Evolutionary conservation across 257 asterid species (phyloP).

Genomic region (Gardenia jasminoides): DNA sequence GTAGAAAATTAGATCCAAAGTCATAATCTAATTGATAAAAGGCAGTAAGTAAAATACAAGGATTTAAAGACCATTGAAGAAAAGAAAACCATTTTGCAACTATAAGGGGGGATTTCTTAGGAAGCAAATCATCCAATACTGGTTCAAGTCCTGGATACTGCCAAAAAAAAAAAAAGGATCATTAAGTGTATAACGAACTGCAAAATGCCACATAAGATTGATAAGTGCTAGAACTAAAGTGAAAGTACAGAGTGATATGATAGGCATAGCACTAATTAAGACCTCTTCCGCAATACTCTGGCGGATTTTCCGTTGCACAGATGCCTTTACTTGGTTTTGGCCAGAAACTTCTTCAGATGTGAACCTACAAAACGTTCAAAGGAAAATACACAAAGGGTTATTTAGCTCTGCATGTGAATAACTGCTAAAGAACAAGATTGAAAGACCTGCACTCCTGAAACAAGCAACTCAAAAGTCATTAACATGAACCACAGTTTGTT

Average conservation of each 20-base stretch:
- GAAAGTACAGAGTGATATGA: constrained; percentile 1
- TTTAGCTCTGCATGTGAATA: constrained; percentile 11
- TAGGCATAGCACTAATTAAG: constrained; percentile 19
- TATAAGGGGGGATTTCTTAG: constrained; percentile 89
- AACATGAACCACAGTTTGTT: background rate
- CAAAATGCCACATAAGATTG: background rate
- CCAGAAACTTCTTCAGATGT: constrained; percentile 95
- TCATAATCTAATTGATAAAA: constrained; percentile 8
- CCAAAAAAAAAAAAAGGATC: constrained; percentile 22
- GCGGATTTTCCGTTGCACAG: constrained; percentile 90
- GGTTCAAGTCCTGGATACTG: constrained; percentile 95
- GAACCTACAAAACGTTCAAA: constrained; percentile 52
- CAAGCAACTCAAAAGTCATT: background rate
- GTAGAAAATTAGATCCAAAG: constrained; percentile 23
- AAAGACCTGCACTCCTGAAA: background rate
- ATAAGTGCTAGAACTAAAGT: background rate
- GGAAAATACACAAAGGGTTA: background rate
- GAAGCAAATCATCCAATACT: constrained; percentile 87
- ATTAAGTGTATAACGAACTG: constrained; percentile 6
- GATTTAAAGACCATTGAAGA: constrained; percentile 1
- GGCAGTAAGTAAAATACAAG: constrained; percentile 4
- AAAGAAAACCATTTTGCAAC: constrained; percentile 83
- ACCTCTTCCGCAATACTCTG: constrained; percentile 97
- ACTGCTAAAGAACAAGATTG: constrained; percentile 2
- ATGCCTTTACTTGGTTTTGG: constrained; percentile 99